phyloP scores from a whole-genome alignment of 1,284 basidiomycete genomes.

The Termitomyces sp. region DNA sequence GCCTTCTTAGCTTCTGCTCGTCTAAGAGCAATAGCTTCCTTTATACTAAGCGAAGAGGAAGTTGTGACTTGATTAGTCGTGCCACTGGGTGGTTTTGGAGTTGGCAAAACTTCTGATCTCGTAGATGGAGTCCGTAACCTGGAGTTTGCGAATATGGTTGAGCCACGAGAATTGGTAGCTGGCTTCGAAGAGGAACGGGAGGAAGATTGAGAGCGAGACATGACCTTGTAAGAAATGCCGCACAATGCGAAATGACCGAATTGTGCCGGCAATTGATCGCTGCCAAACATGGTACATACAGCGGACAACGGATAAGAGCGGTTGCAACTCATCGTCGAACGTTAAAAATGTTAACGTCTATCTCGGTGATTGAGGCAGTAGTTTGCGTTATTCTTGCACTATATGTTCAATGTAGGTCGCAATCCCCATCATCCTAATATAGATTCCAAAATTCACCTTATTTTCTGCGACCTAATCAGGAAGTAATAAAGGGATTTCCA shows the following conservation, averaged over 20 bases:
- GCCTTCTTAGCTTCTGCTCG: constrained; percentile 70
- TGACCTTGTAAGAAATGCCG: neutral
- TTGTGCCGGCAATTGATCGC: neutral
- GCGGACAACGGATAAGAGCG: no score
- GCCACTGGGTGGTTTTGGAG: constrained; percentile 21
- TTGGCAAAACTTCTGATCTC: constrained; percentile 26
- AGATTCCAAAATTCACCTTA: neutral
- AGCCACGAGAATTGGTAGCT: constrained; percentile 17
- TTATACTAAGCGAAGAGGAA: constrained; percentile 45
- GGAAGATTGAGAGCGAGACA: constrained; percentile 17
- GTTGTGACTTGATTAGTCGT: constrained; percentile 11
- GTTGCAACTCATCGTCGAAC: neutral
- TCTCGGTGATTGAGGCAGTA: neutral
- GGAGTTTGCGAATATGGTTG: constrained; percentile 18
- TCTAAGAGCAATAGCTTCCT: constrained; percentile 69
- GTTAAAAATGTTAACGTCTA: neutral
- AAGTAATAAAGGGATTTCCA: constrained; percentile 2
- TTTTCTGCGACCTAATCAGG: neutral
- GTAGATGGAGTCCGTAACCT: constrained; percentile 31
- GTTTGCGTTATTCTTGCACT: neutral
- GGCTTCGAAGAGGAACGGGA: constrained; percentile 13
- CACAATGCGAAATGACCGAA: neutral
- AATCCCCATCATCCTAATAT: neutral
- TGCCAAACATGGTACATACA: neutral
- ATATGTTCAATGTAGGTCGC: neutral